phyloP scores from a whole-genome alignment of 192 early-diverging fungal species.

The Rhizophlyctis rosea region DNA sequence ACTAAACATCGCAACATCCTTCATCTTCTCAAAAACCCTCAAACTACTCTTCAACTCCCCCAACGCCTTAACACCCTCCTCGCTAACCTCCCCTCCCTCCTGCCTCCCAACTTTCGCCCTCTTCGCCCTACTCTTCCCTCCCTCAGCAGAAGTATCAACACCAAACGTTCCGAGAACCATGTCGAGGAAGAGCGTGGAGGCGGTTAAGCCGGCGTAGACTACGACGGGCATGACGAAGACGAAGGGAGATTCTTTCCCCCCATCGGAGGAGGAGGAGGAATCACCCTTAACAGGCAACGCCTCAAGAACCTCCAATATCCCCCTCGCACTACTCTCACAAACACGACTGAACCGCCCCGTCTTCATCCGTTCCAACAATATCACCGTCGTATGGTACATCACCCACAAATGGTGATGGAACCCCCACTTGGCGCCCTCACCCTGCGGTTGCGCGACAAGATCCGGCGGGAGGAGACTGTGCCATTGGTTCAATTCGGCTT shows the following conservation, averaged over 20 bases:
- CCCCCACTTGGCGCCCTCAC: constrained; percentile 26
- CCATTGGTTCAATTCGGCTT: constrained; percentile 31
- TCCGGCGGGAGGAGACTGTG: constrained; percentile 24
- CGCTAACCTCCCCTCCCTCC: not conserved
- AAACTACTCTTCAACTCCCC: constrained; percentile 35
- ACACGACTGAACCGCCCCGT: constrained; percentile 29
- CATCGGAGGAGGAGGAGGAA: not conserved
- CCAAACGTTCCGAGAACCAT: constrained; percentile 27
- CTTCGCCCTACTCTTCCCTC: constrained; percentile 11
- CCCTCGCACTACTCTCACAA: constrained; percentile 28
- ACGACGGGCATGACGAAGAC: constrained; percentile 47
- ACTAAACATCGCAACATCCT: constrained; percentile 35
- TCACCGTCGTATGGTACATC: constrained; percentile 42
- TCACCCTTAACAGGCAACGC: constrained; percentile 18
- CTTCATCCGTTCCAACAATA: constrained; percentile 38
- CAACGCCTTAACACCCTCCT: constrained; percentile 12
- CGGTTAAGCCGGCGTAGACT: constrained; percentile 42
- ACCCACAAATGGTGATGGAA: constrained; percentile 45
- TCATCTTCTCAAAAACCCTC: constrained; percentile 39
- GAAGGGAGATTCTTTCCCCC: constrained; percentile 16
- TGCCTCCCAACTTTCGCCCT: constrained; percentile 16
- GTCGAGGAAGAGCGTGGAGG: constrained; percentile 44
- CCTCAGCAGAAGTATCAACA: not conserved
- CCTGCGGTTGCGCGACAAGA: constrained; percentile 18
- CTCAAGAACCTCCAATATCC: constrained; percentile 32